Evolutionary conservation across 2,329 filamentous ascomycete species (phyloP).

Genomic region (Coleophoma eucalyptorum): DNA sequence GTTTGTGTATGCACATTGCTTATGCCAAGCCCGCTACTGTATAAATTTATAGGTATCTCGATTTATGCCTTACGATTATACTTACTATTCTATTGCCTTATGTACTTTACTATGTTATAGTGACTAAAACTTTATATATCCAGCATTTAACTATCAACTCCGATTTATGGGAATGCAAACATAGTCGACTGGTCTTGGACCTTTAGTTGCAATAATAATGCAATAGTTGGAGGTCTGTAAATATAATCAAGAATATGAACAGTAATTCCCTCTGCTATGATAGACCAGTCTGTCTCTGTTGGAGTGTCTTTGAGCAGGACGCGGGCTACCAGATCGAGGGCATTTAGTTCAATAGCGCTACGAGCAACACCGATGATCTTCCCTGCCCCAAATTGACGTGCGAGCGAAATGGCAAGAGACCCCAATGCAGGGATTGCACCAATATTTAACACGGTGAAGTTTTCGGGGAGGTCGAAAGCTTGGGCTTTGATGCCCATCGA

Average conservation of each 20-base stretch:
- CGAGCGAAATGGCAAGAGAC: conserved; percentile 42
- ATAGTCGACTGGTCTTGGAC: no score
- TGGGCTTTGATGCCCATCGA: conserved; percentile 51
- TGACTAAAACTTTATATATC: no score
- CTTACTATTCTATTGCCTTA: no score
- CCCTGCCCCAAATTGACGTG: conserved; percentile 43
- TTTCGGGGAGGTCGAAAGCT: conserved; percentile 30
- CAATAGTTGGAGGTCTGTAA: conserved; percentile 43
- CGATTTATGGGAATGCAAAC: no score
- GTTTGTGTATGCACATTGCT: no score
- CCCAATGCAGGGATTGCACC: conserved; percentile 52
- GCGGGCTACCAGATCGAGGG: conserved; percentile 39
- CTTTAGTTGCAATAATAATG: no score
- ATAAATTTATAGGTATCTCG: no score
- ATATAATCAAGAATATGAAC: conserved; percentile 57
- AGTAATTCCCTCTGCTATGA: conserved; percentile 43
- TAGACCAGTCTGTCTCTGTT: conserved; percentile 41
- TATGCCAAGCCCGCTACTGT: no score
- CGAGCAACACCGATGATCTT: conserved; percentile 48
- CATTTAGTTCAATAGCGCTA: conserved; percentile 36
- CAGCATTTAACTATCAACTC: no score
- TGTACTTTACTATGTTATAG: no score
- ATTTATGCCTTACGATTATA: no score
- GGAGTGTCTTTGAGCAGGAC: conserved; percentile 38
- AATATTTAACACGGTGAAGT: conserved; percentile 46